phyloP scores from a whole-genome alignment of 345 rosid species.

The Streptanthus diversifolius region DNA sequence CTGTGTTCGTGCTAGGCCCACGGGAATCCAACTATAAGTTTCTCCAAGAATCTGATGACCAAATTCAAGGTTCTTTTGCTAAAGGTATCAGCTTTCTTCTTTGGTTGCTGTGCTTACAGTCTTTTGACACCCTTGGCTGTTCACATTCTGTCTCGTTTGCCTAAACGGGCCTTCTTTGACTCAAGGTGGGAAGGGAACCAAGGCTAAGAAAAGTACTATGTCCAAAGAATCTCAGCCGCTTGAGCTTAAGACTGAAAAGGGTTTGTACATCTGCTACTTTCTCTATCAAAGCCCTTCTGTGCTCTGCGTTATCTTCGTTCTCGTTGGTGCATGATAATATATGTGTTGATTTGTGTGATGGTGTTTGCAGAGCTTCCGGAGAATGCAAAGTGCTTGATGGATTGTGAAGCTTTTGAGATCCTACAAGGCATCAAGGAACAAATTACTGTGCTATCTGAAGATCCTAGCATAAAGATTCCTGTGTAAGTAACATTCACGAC shows the following conservation, averaged over 20 bases:
- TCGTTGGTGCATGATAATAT: not conserved
- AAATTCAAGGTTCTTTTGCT: slow-evolving; percentile 29
- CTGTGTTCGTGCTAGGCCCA: slow-evolving; percentile 20
- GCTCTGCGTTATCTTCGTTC: not conserved
- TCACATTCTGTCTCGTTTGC: slow-evolving; percentile 2
- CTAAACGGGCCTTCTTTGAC: not conserved
- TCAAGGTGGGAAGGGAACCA: slow-evolving; percentile 60
- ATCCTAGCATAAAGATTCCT: slow-evolving; percentile 74
- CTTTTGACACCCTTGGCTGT: not conserved
- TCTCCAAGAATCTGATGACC: slow-evolving; percentile 37
- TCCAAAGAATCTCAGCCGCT: slow-evolving; percentile 51
- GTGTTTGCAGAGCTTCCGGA: slow-evolving; percentile 66
- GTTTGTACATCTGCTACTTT: slow-evolving; percentile 26
- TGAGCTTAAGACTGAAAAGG: slow-evolving; percentile 62
- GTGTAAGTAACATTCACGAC: slow-evolving; percentile 43
- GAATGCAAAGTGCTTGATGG: slow-evolving; percentile 70
- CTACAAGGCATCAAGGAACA: slow-evolving; percentile 77
- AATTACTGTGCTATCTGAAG: slow-evolving; percentile 66
- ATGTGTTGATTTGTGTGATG: slow-evolving; percentile 2
- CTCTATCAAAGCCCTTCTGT: not conserved
- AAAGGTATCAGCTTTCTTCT: slow-evolving; percentile 36
- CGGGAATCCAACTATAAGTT: slow-evolving; percentile 21
- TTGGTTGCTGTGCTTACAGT: not conserved
- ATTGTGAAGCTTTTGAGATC: slow-evolving; percentile 73
- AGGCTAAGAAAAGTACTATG: slow-evolving; percentile 38